A percentile compares a stretch with the other conserved stretches of the same genome.
Evolutionary conservation across 2,329 filamentous ascomycete genomes (phyloP).

Genomic region (Neurospora sp.): DNA sequence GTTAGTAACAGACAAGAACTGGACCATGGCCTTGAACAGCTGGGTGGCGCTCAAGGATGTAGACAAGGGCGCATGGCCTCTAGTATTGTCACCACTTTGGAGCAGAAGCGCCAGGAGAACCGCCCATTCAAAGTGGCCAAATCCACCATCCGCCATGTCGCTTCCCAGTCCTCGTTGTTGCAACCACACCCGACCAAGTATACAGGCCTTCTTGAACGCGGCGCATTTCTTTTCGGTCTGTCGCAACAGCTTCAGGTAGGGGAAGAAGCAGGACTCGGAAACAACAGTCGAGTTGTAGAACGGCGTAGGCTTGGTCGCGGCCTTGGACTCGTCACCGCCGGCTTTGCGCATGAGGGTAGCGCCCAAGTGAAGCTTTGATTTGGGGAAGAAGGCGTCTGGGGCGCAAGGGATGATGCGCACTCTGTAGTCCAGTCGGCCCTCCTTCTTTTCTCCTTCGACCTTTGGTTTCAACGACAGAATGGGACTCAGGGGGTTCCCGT

Average conservation of each 20-base stretch:
- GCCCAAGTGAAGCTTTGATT: slow-evolving; percentile 58
- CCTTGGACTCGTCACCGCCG: slow-evolving; percentile 35
- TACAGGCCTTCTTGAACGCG: slow-evolving; percentile 72
- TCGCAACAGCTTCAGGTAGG: slow-evolving; percentile 69
- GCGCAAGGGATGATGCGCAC: slow-evolving; percentile 73
- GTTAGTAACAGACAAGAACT: slow-evolving; percentile 70
- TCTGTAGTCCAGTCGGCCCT: slow-evolving; percentile 32
- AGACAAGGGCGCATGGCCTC: slow-evolving; percentile 63
- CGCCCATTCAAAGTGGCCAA: slow-evolving; percentile 89
- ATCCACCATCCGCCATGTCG: slow-evolving; percentile 64
- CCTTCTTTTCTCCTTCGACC: slow-evolving; percentile 18
- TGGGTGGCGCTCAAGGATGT: slow-evolving; percentile 81
- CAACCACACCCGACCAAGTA: slow-evolving; percentile 82
- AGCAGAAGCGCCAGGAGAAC: slow-evolving; percentile 71
- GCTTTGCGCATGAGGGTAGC: slow-evolving; percentile 58
- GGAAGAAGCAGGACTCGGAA: slow-evolving; percentile 62
- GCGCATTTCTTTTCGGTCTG: slow-evolving; percentile 58
- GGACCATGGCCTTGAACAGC: slow-evolving; percentile 88
- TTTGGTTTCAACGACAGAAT: slow-evolving; percentile 41
- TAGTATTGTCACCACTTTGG: slow-evolving; percentile 58
- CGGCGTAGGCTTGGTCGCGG: slow-evolving; percentile 47
- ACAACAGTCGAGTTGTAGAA: slow-evolving; percentile 86
- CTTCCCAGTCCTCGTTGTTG: slow-evolving; percentile 75
- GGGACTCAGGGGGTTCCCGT: slow-evolving; percentile 70
- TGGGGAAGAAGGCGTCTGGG: slow-evolving; percentile 58